Percentiles rank a stretch among this genome's conserved stretches.
phyloP scores from a whole-genome alignment of 169 alveolate genomes.

The Eimeria praecox region DNA sequence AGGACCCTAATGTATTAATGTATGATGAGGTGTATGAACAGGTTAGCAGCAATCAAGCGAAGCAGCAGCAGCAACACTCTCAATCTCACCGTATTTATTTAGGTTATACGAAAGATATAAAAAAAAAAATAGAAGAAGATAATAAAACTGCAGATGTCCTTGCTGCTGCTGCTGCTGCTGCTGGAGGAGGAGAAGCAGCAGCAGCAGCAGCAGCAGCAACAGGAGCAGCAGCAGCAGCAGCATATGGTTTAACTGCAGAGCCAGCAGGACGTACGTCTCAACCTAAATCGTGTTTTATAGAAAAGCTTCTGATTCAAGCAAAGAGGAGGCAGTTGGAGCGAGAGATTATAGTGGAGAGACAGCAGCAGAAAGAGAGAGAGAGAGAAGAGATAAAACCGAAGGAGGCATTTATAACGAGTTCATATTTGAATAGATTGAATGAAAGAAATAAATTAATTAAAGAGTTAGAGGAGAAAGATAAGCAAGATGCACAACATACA shows the following conservation, averaged over 20 bases:
- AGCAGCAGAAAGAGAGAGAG: slow-evolving; percentile 64
- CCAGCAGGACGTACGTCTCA: no score
- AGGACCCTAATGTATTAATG: slow-evolving; percentile 51
- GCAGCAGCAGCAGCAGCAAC: slow-evolving; percentile 37
- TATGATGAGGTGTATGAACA: slow-evolving; percentile 75
- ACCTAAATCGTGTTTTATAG: slow-evolving; percentile 70
- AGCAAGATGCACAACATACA: background rate
- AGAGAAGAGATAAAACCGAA: slow-evolving; percentile 4
- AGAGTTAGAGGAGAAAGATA: slow-evolving; percentile 63
- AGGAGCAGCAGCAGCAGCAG: background rate
- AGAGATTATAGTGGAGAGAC: slow-evolving; percentile 67
- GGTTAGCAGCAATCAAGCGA: slow-evolving; percentile 38
- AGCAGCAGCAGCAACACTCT: slow-evolving; percentile 10
- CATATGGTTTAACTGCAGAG: no score
- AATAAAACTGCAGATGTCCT: background rate
- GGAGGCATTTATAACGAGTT: slow-evolving; percentile 67
- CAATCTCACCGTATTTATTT: slow-evolving; percentile 2
- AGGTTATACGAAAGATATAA: slow-evolving; percentile 45
- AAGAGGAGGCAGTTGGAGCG: slow-evolving; percentile 74
- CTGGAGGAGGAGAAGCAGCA: no score
- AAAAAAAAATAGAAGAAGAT: background rate
- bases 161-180: slow-evolving; percentile 29
- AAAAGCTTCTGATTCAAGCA: slow-evolving; percentile 17
- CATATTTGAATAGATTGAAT: slow-evolving; percentile 41
- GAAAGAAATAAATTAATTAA: slow-evolving; percentile 48